phyloP scores from a whole-genome alignment of 2,329 filamentous ascomycete species.

The Hypoxylon sp. region DNA sequence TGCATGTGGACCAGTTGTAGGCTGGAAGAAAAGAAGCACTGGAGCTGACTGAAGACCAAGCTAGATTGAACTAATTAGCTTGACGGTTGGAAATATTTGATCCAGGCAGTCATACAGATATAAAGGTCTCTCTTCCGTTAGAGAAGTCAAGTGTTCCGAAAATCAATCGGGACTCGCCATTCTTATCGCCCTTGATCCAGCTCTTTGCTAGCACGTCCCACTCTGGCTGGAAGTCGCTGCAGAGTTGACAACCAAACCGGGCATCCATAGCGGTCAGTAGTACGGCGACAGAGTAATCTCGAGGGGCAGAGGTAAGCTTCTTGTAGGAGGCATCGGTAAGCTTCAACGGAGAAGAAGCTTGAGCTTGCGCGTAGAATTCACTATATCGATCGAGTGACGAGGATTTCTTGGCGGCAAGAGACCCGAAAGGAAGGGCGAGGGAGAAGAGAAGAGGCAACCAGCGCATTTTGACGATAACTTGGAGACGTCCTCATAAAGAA shows the following conservation, averaged over 20 bases:
- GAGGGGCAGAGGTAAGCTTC: slow-evolving; percentile 80
- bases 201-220: slow-evolving; percentile 89
- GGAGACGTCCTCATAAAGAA: slow-evolving; percentile 32
- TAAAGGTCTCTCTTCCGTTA: slow-evolving; percentile 86
- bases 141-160: slow-evolving; percentile 90
- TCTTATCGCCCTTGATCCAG: slow-evolving; percentile 88
- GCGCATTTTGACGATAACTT: slow-evolving; percentile 71
- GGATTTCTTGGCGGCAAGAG: slow-evolving; percentile 74
- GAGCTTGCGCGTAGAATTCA: slow-evolving; percentile 77
- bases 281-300: slow-evolving; percentile 87
- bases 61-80: slow-evolving; percentile 62
- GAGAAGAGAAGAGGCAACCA: slow-evolving; percentile 75
- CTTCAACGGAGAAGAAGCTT: slow-evolving; percentile 77
- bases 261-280: slow-evolving; percentile 89
- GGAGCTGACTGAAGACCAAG: slow-evolving; percentile 95
- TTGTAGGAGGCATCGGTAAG: slow-evolving; percentile 83
- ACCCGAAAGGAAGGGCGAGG: slow-evolving; percentile 71
- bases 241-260: slow-evolving; percentile 87
- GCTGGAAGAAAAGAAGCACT: slow-evolving; percentile 87
- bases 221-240: slow-evolving; percentile 92
- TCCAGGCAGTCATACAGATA: slow-evolving; percentile 74
- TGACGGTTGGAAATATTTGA: slow-evolving; percentile 27
- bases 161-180: slow-evolving; percentile 78
- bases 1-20: slow-evolving; percentile 85
- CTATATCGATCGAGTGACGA: slow-evolving; percentile 74